Evolutionary conservation across 345 rosid species (phyloP).

Genomic region (Eucalyptus leucophloia): DNA sequence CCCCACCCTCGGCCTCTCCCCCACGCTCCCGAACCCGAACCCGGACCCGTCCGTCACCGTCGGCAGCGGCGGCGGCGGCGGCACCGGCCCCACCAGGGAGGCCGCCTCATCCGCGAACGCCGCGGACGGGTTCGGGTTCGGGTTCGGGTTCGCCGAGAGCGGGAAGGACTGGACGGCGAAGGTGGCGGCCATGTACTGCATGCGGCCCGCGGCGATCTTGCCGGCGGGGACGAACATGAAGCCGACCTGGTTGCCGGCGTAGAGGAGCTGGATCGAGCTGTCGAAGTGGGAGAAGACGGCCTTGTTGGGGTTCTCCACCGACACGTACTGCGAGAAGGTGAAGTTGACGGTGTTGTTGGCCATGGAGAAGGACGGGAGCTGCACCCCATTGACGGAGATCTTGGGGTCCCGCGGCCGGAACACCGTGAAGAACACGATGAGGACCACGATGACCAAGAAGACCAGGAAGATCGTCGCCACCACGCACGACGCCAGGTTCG

Average conservation of each 20-base stretch:
- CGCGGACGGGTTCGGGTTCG: conserved; percentile 5
- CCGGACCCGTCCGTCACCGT: neutral
- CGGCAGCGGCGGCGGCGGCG: conserved; percentile 13
- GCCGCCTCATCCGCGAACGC: conserved; percentile 26
- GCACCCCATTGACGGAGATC: conserved; percentile 80
- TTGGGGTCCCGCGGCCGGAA: conserved; percentile 84
- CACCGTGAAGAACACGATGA: conserved; percentile 86
- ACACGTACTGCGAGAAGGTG: conserved; percentile 81
- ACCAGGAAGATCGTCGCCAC: conserved; percentile 83
- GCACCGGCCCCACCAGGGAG: conserved; percentile 37
- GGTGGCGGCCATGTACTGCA: conserved; percentile 93
- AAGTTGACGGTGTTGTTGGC: conserved; percentile 80
- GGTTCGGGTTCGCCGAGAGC: conserved; percentile 6
- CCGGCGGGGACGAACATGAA: conserved; percentile 99
- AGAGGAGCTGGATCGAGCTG: conserved; percentile 81
- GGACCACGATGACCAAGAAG: conserved; percentile 42
- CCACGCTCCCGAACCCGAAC: neutral
- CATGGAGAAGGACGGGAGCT: conserved; percentile 88
- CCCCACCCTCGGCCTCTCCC: conserved; percentile 27
- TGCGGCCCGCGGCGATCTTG: conserved; percentile 59
- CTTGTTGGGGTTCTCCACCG: conserved; percentile 77
- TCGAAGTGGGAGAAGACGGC: conserved; percentile 90
- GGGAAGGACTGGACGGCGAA: conserved; percentile 86
- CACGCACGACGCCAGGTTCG: conserved; percentile 88
- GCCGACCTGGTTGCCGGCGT: conserved; percentile 81